Evolutionary conservation across 305 asterid genomes (phyloP).

Genomic region (Fraxinus latifolia): DNA sequence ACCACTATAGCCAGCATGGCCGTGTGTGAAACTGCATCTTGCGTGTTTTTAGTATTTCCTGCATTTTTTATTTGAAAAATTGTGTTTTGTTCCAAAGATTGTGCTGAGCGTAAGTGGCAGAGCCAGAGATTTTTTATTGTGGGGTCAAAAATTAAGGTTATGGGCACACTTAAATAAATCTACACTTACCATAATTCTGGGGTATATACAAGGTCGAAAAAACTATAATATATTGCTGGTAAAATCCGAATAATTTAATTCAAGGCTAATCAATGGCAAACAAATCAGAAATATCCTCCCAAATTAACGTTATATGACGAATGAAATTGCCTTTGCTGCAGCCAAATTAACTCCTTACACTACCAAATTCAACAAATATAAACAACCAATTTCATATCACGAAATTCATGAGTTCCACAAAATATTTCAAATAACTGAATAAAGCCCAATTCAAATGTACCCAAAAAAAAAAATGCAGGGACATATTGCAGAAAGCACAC

Average conservation of each 20-base stretch:
- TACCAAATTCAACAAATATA: neutral
- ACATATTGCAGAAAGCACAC: neutral
- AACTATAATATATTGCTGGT: neutral
- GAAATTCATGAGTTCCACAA: constrained; percentile 19
- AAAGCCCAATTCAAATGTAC: constrained; percentile 23
- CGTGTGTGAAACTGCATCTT: neutral
- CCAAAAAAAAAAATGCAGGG: constrained; percentile 4
- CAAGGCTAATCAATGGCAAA: neutral
- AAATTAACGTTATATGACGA: neutral
- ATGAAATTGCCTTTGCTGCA: neutral
- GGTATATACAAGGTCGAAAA: neutral
- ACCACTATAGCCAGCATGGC: neutral
- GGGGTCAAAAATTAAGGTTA: neutral
- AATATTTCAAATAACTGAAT: constrained; percentile 21
- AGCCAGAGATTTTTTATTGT: neutral
- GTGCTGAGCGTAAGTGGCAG: neutral
- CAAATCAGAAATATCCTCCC: neutral
- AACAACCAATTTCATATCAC: constrained; percentile 19
- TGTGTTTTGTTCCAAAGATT: neutral
- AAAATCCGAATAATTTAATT: neutral
- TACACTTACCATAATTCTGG: neutral
- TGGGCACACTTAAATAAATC: neutral
- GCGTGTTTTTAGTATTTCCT: neutral
- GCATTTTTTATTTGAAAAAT: neutral
- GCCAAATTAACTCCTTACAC: constrained; percentile 11